Evolutionary conservation across 2,329 filamentous ascomycete species (phyloP).

Genomic region (Diaporthe eres): DNA sequence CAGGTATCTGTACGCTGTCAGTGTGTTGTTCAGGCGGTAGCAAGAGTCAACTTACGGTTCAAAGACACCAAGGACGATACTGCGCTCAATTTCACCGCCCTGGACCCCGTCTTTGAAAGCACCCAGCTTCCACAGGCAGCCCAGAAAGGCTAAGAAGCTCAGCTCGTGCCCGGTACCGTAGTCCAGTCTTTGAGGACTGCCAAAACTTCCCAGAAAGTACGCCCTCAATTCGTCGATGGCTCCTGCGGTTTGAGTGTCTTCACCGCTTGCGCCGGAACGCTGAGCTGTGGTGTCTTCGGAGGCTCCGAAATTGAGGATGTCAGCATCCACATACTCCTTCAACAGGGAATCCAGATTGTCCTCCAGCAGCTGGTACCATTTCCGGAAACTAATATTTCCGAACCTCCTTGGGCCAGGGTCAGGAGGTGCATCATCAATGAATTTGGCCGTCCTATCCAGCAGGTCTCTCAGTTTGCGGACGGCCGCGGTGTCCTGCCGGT

Average conservation of each 20-base stretch:
- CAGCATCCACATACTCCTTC: conserved; percentile 65
- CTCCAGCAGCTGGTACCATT: conserved; percentile 82
- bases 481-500: conserved; percentile 64
- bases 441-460: conserved; percentile 72
- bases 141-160: conserved; percentile 93
- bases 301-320: conserved; percentile 48
- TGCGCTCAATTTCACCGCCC: conserved; percentile 76
- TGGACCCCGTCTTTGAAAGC: conserved; percentile 74
- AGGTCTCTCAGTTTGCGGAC: conserved; percentile 77
- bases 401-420: conserved; percentile 90
- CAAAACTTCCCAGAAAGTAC: conserved; percentile 90
- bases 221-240: conserved; percentile 74
- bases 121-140: conserved; percentile 90
- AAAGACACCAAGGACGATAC: conserved; percentile 85
- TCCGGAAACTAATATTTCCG: conserved; percentile 91
- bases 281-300: conserved; percentile 5
- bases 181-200: conserved; percentile 89
- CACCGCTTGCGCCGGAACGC: conserved; percentile 21
- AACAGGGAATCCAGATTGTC: conserved; percentile 70
- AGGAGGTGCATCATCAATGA: conserved; percentile 85
- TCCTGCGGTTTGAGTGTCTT: conserved; percentile 39
- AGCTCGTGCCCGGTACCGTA: conserved; percentile 98
- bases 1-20: conserved; percentile 73
- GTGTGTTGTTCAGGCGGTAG: background rate
- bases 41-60: conserved; percentile 75